phyloP scores from a whole-genome alignment of 2,329 filamentous ascomycete genomes.

The Aspergillus aculeatinus region DNA sequence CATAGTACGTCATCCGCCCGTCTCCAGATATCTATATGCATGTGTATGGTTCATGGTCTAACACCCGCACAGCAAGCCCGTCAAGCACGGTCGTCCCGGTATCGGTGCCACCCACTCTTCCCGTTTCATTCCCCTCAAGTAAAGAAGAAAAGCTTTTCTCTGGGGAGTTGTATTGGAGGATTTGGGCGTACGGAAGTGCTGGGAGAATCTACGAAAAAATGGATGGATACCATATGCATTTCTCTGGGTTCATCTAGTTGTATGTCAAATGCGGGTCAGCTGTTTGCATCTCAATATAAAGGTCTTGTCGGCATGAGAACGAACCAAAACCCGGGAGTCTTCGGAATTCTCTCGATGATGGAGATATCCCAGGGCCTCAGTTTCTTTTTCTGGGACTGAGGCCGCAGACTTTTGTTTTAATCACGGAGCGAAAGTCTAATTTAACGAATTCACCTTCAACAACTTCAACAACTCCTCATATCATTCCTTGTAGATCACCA shows the following conservation, averaged over 20 bases:
- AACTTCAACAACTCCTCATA: neutral
- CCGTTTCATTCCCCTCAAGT: constrained; percentile 99
- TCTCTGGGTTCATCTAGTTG: constrained; percentile 36
- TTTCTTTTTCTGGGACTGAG: neutral
- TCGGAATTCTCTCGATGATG: constrained; percentile 14
- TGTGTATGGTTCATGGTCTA: constrained; percentile 41
- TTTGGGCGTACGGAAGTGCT: constrained; percentile 31
- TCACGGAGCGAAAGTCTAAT: constrained; percentile 20
- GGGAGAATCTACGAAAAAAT: constrained; percentile 38
- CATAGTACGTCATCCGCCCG: constrained; percentile 72
- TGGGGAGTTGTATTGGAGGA: constrained; percentile 39
- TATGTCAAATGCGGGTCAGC: constrained; percentile 42
- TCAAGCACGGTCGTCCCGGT: constrained; percentile 99
- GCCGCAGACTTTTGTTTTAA: constrained; percentile 17
- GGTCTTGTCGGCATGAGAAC: constrained; percentile 39
- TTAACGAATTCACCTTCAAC: constrained; percentile 22
- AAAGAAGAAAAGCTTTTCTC: constrained; percentile 52
- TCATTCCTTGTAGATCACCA: neutral
- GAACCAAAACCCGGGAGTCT: constrained; percentile 13
- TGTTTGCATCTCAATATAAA: constrained; percentile 43
- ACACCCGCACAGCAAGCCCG: constrained; percentile 76
- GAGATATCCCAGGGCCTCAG: constrained; percentile 13
- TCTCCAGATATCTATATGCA: no score
- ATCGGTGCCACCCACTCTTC: constrained; percentile 99
- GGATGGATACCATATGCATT: constrained; percentile 34